Evolutionary conservation across 2,329 filamentous ascomycete genomes (phyloP), one percentile per base, ranked within the genome.

Genomic region (Coleophoma crateriformis): DNA sequence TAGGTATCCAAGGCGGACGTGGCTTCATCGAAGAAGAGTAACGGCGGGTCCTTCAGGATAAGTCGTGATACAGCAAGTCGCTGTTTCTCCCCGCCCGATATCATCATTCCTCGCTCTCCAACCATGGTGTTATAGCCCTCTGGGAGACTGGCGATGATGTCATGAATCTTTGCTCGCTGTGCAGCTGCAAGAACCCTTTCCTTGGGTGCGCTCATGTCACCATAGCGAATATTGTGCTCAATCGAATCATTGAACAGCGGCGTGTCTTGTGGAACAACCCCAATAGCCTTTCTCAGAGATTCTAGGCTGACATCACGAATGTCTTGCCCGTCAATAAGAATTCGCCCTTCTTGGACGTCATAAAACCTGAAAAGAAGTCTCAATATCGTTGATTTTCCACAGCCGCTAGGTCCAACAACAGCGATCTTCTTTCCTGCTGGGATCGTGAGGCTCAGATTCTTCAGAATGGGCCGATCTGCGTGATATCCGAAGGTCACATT

Each of bases 201-300:
- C 10, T 78, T 74, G 0, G 84, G 77, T 0, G 92, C 91, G 43
- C 83, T 81, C 55, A 97, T 79, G 57, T 87, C 81, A 46, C 94
- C 94, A 66, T 99, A 99, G 54, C 84, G 86, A 61, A 99, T 96
- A 66, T 99, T 99, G 67, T 96, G 90, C 64, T 88, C 87, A 51
- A 99, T 92, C 0, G 90, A 94, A 63, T 96, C 90, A 67, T 99
- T 99, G 75, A 99, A 99, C 1, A 99, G 76, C 0, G 94, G 91
- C 0, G 94, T 97, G 60, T 99, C 94, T 66, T 99, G 95, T 0
- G 94, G 94, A 1, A 99, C 94, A 14, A 99, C 92, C 19, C 94
- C 94, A 55, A 99, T 97, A 2, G 87, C 80, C 56, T 81, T 82
- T 7, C 94, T 84, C 27, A 99, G 74, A 34, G 88, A 95, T 47